phyloP scores from a whole-genome alignment of 2,329 filamentous ascomycete species.

The Leptographium flavum region DNA sequence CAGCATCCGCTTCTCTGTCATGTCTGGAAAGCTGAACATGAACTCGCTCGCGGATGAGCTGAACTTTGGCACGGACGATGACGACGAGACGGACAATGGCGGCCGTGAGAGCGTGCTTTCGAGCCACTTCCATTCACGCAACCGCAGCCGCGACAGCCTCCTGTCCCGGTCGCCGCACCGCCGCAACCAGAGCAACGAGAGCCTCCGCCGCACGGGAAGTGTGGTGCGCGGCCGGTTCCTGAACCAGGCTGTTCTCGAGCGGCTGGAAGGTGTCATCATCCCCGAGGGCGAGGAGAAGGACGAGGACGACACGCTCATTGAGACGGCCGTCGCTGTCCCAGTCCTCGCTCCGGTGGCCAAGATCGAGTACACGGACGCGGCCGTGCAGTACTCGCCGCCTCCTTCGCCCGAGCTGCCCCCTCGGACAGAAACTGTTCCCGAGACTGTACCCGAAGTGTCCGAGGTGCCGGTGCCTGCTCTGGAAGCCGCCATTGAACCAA shows the following conservation, averaged over 20 bases:
- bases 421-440: constrained; percentile 9
- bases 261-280: constrained; percentile 35
- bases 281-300: constrained; percentile 32
- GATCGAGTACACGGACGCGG: constrained; percentile 55
- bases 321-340: not conserved
- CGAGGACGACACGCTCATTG: constrained; percentile 2
- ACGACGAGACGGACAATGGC: constrained; percentile 56
- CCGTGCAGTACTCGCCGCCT: constrained; percentile 71
- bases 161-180: constrained; percentile 33
- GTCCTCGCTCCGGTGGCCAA: constrained; percentile 15
- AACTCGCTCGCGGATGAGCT: constrained; percentile 84
- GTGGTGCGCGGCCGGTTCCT: constrained; percentile 37
- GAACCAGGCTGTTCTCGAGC: constrained; percentile 41
- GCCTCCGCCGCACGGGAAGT: constrained; percentile 39
- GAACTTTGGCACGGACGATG: constrained; percentile 69
- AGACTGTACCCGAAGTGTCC: not conserved
- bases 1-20: constrained; percentile 55
- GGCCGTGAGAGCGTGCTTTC: constrained; percentile 50
- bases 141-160: constrained; percentile 42
- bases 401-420: constrained; percentile 47
- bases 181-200: constrained; percentile 45
- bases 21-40: constrained; percentile 38
- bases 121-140: constrained; percentile 33
- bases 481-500: not conserved
- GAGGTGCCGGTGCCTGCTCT: not conserved